phyloP scores from a whole-genome alignment of 2,329 filamentous ascomycete species.

The Botrytis sinoallii region DNA sequence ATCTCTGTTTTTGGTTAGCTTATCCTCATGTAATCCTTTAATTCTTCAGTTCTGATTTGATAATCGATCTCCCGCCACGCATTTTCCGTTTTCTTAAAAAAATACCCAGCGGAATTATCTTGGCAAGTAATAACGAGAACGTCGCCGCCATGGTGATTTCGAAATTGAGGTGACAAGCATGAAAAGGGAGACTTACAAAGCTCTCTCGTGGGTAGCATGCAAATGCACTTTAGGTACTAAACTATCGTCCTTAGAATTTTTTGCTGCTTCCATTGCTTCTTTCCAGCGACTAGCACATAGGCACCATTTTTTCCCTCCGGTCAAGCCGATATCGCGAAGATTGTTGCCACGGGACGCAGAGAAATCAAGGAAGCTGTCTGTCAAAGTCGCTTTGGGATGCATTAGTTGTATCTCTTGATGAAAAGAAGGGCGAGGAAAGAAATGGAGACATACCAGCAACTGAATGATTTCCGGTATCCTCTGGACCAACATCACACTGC shows the following conservation, averaged over 20 bases:
- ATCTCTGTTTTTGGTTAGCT: slow-evolving; percentile 6
- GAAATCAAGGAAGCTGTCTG: slow-evolving; percentile 61
- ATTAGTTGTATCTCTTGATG: neutral
- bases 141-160: neutral
- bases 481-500: slow-evolving; percentile 53
- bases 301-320: slow-evolving; percentile 60
- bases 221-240: slow-evolving; percentile 39
- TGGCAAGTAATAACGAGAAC: too few relatives aligned
- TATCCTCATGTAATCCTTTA: neutral
- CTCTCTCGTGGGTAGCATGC: slow-evolving; percentile 40
- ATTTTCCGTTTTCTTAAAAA: neutral
- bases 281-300: slow-evolving; percentile 58
- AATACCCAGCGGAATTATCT: neutral
- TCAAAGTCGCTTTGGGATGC: slow-evolving; percentile 46
- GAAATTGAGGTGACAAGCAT: neutral
- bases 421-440: too few relatives aligned
- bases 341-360: slow-evolving; percentile 57
- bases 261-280: slow-evolving; percentile 44
- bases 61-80: neutral
- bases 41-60: too few relatives aligned
- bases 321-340: slow-evolving; percentile 52
- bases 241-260: slow-evolving; percentile 5
- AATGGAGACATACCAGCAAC: slow-evolving; percentile 42
- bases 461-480: slow-evolving; percentile 58
- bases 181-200: slow-evolving; percentile 32